Conservation (phyloP, 169 alveolate genomes). For the Hepatocystis sp. region DNA sequence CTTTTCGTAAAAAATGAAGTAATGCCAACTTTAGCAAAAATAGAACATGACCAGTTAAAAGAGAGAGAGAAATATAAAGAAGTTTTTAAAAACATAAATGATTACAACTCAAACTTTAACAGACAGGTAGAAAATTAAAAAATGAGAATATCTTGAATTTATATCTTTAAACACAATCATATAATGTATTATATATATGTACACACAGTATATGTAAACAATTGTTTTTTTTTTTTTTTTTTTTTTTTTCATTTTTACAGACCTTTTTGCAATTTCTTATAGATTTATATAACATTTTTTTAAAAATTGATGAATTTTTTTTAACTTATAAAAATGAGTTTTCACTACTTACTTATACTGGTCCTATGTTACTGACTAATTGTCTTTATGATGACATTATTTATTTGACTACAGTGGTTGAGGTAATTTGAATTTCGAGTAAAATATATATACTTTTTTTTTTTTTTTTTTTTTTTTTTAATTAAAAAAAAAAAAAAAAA, state of each 20-base stretch:
- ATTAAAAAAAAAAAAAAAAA: too few relatives aligned
- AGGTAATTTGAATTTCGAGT: too few relatives aligned
- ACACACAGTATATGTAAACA: background rate
- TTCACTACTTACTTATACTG: constrained; percentile 39
- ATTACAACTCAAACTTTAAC: constrained; percentile 28
- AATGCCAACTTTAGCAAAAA: constrained; percentile 65
- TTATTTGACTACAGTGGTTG: constrained; percentile 50
- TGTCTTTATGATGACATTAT: constrained; percentile 52
- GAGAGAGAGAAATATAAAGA: constrained; percentile 26
- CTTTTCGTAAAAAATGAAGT: constrained; percentile 72
- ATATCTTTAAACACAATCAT: background rate
- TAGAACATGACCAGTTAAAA: constrained; percentile 56
- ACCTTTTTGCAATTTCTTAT: constrained; percentile 63
- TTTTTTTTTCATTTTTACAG: constrained; percentile 7
- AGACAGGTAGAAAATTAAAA: constrained; percentile 26
- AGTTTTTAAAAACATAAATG: constrained; percentile 43
- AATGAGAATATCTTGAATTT: too few relatives aligned
- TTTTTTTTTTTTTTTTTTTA: too few relatives aligned
- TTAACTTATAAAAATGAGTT: constrained; percentile 15
- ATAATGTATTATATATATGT: background rate
- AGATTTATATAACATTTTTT: constrained; percentile 53
- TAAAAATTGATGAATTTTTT: constrained; percentile 60
- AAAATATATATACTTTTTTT: background rate
- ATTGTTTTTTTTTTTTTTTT: background rate
- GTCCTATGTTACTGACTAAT: constrained; percentile 60